Evolutionary conservation across 208 protist genomes (phyloP).

Genomic region (Ichthyophonus hoferi): DNA sequence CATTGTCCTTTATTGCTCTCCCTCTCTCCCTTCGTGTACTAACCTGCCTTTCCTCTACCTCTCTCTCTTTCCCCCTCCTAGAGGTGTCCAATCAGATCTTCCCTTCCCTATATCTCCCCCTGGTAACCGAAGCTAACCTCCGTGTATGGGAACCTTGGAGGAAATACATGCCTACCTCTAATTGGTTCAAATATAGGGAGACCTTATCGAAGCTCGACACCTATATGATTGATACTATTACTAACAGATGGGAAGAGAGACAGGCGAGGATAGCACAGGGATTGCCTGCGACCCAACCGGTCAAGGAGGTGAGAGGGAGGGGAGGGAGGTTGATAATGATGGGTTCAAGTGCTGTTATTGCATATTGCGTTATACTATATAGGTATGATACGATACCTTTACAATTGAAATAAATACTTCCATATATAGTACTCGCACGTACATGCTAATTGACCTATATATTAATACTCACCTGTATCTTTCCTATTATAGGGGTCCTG

Average conservation of each 20-base stretch:
- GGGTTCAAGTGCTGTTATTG: too few species aligned
- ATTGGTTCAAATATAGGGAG: neutral
- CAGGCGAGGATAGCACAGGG: neutral
- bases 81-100: constrained; percentile 25
- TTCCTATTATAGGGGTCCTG: too few species aligned
- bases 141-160: constrained; percentile 27
- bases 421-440: too few species aligned
- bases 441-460: too few species aligned
- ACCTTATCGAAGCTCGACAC: neutral
- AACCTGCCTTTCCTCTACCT: neutral
- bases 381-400: too few species aligned
- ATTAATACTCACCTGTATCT: too few species aligned
- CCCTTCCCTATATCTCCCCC: constrained; percentile 31
- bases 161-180: constrained; percentile 23
- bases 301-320: neutral
- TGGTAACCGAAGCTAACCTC: constrained; percentile 25
- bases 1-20: neutral
- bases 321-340: neutral
- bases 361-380: too few species aligned
- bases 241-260: neutral
- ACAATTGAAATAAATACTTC: too few species aligned
- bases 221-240: constrained; percentile 10
- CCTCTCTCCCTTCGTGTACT: neutral
- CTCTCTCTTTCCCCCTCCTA: neutral
- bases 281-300: neutral